Evolutionary conservation across 805 yeast species (phyloP), one percentile per base, ranked within the genome.

Genomic region (Scheffersomyces coipomensis): DNA sequence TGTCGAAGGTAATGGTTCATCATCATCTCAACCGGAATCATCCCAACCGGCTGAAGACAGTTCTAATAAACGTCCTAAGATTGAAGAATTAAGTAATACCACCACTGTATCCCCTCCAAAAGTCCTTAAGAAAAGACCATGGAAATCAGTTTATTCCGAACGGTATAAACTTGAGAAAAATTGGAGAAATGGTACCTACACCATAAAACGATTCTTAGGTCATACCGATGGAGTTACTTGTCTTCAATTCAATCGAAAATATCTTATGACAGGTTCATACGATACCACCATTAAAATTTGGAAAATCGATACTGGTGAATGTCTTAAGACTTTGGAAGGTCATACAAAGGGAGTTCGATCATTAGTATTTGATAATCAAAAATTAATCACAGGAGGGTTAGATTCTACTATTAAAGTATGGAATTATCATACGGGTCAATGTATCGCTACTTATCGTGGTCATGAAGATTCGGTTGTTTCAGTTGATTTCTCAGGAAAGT

Each of bases 131-230:
- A 70, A 65, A 34, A 74, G 96, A 48, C 97, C 98, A 3, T 91
- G 99, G 99, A 91, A 93, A 55, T 85, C 86, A 5, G 96, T 91
- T 18, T 91, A 93, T 62, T 76, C 88, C 33, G 99, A 93, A 63
- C 73, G 99, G 26, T 91, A 76, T 63, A 83, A 81, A 60, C 89
- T 93, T 44, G 99, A 93, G 60, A 79, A 87, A 51, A 91, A 93
- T 62, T 93, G 99, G 99, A 73, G 99, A 45, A 81, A 83, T 46
- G 97, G 97, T 9, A 66, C 73, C 15, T 87, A 80, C 62, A 68
- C 68, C 21, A 62, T 82, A 18, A 80, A 74, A 41, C 79, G 73
- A 38, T 88, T 89, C 54, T 65, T 69, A 43, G 96, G 95, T 8
- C 98, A 90, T 56, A 76, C 80, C 37, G 96, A 87, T 57, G 95